Evolutionary conservation across 768 basidiomycete species (phyloP), one percentile per base, ranked within the genome.

Genomic region (Kwoniella sp.): DNA sequence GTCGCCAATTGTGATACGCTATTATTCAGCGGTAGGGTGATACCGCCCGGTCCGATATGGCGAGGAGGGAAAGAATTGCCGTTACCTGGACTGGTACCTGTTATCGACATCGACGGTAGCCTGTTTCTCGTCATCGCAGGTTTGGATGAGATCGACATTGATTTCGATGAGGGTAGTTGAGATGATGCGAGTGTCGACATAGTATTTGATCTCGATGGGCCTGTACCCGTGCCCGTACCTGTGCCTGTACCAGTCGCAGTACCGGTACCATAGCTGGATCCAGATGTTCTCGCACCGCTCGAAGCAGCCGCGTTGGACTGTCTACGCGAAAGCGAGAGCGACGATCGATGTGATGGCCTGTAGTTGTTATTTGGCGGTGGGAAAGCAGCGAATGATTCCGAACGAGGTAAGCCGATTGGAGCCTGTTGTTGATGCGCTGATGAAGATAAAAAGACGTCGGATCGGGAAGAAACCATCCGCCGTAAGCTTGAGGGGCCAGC

Each of bases 1-100:
- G 90, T 90, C 19, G 91, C 88, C 10, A 98, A 82, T 67, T 95
- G 91, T 59, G 89, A 90, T 22, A 95, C 84, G 5, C 88, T 87
- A 67, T 88, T 87, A 80, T 87, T 89, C 13, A 86, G 82, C n/a
- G 76, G 77, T 3, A 77, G 67, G 3, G 74, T 77, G 44, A 78
- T 77, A 1, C 70, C 71, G 15, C 64, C 68, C 5, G 65, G 64
- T 21, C 74, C 75, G 36, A 64, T 62, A 36, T 67, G 63, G 19
- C 72, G 58, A 17, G 70, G 73, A 25, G 69, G 73, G 63, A 70
- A 70, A 2, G 66, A 67, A 44, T 19, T 44, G 21, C 52, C 52
- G 3, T 56, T 68, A 33, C 65, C 69, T 40, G 75, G 69, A 24
- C 71, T 67, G 0, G 72, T 68, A 5, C 70, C 70, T 1, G 68